Percentiles rank a stretch among this genome's conserved stretches.
Evolutionary conservation across 2,329 filamentous ascomycete species (phyloP).

Genomic region (Chalara sp.): DNA sequence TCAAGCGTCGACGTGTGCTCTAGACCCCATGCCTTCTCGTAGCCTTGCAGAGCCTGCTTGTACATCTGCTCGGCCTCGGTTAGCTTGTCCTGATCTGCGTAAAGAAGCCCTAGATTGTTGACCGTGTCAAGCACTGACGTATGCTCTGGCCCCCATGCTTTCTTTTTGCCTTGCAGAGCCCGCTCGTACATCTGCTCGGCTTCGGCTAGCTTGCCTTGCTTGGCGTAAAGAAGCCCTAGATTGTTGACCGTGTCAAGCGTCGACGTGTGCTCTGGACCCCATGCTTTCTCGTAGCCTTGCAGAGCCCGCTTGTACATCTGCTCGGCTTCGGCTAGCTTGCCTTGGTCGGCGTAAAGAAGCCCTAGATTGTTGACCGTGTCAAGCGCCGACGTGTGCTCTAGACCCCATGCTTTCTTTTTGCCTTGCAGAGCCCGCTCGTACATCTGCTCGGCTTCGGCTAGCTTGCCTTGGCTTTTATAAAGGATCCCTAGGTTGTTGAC

Average conservation of each 20-base stretch:
- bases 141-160: neutral
- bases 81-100: conserved; percentile 15
- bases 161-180: too few species aligned
- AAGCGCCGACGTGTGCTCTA: conserved; percentile 3
- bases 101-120: conserved; percentile 12
- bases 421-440: conserved; percentile 15
- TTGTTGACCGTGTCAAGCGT: conserved; percentile 6
- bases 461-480: conserved; percentile 21
- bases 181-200: too few species aligned
- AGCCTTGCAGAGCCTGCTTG: conserved; percentile 6
- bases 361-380: conserved; percentile 9
- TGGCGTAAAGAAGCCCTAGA: neutral
- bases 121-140: neutral
- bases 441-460: conserved; percentile 19
- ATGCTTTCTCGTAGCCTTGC: conserved; percentile 13
- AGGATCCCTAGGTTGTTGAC: conserved; percentile 23
- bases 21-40: conserved; percentile 20
- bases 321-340: too few species aligned
- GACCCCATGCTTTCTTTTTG: conserved; percentile 10
- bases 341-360: too few species aligned
- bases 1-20: conserved; percentile 10
- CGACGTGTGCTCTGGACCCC: conserved; percentile 16
- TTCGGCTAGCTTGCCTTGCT: too few species aligned
- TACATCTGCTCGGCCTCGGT: conserved; percentile 3
- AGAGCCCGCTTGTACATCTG: conserved; percentile 11